phyloP scores from a whole-genome alignment of 2,329 filamentous ascomycete species.

The Aspergillus ibericus region DNA sequence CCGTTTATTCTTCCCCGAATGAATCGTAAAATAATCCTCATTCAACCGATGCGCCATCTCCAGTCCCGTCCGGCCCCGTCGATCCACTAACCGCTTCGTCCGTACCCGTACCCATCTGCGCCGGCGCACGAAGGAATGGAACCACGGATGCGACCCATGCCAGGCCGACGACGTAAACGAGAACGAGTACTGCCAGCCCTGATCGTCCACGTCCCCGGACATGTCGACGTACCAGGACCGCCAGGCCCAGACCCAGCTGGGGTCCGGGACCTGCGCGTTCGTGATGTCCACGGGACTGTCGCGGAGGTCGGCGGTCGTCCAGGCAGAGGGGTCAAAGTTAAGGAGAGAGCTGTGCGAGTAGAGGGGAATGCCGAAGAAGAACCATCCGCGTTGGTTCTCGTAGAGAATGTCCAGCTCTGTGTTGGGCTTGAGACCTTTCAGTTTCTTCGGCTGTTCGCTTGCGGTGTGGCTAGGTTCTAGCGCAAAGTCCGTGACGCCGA shows the following conservation, averaged over 20 bases:
- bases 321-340: constrained; percentile 79
- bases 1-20: constrained; percentile 50
- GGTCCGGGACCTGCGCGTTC: constrained; percentile 90
- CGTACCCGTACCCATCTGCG: constrained; percentile 84
- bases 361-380: constrained; percentile 84
- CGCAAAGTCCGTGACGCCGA: constrained; percentile 19
- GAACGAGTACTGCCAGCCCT: constrained; percentile 96
- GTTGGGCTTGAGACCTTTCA: constrained; percentile 25
- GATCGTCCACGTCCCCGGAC: constrained; percentile 81
- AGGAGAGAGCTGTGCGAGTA: constrained; percentile 85
- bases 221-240: constrained; percentile 71
- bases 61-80: constrained; percentile 36
- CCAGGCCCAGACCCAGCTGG: constrained; percentile 90
- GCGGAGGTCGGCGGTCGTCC: constrained; percentile 69
- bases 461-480: constrained; percentile 1
- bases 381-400: constrained; percentile 90
- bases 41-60: constrained; percentile 64
- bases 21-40: constrained; percentile 77
- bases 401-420: constrained; percentile 81
- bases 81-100: constrained; percentile 57
- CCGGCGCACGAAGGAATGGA: constrained; percentile 89
- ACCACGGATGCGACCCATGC: constrained; percentile 88
- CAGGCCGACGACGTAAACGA: constrained; percentile 78
- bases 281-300: constrained; percentile 68
- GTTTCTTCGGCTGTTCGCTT: constrained; percentile 7